Conservation (phyloP, 768 basidiomycete genomes). For the Rhizopogon rudus region DNA sequence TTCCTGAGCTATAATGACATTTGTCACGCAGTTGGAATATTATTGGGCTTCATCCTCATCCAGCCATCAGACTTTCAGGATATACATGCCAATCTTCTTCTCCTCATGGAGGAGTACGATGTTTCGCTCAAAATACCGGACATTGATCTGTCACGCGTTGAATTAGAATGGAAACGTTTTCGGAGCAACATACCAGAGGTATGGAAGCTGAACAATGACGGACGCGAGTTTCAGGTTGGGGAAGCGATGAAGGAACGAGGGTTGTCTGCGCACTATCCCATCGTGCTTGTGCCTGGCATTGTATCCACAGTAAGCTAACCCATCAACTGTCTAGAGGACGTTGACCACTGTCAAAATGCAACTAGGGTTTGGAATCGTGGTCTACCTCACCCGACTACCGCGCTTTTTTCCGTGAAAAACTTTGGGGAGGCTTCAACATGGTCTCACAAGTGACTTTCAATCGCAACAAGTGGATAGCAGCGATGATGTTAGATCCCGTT, state of each 20-base stretch:
- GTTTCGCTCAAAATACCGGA: slow-evolving; percentile 57
- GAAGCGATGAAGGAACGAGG: slow-evolving; percentile 61
- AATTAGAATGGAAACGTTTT: slow-evolving; percentile 66
- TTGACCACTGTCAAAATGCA: neutral
- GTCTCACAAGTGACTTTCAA: slow-evolving; percentile 79
- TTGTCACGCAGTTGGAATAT: slow-evolving; percentile 48
- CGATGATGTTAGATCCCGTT: slow-evolving; percentile 85
- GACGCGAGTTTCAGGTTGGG: slow-evolving; percentile 76
- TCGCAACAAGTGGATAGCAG: slow-evolving; percentile 83
- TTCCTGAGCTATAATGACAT: slow-evolving; percentile 3
- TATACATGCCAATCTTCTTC: slow-evolving; percentile 60
- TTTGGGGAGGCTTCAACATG: slow-evolving; percentile 81
- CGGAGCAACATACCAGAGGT: slow-evolving; percentile 69
- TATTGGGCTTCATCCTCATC: slow-evolving; percentile 60
- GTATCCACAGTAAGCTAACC: slow-evolving; percentile 66
- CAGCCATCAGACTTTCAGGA: slow-evolving; percentile 64
- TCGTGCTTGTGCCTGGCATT: slow-evolving; percentile 86
- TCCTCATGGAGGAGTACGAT: slow-evolving; percentile 70
- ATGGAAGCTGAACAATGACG: slow-evolving; percentile 79
- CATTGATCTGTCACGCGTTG: slow-evolving; percentile 63
- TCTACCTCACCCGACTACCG: slow-evolving; percentile 82
- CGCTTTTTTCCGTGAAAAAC: slow-evolving; percentile 86
- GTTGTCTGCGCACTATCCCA: slow-evolving; percentile 66
- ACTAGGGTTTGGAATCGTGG: slow-evolving; percentile 87
- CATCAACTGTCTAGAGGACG: neutral